phyloP scores from a whole-genome alignment of 306 rosid species.

The Rosa multiflora region DNA sequence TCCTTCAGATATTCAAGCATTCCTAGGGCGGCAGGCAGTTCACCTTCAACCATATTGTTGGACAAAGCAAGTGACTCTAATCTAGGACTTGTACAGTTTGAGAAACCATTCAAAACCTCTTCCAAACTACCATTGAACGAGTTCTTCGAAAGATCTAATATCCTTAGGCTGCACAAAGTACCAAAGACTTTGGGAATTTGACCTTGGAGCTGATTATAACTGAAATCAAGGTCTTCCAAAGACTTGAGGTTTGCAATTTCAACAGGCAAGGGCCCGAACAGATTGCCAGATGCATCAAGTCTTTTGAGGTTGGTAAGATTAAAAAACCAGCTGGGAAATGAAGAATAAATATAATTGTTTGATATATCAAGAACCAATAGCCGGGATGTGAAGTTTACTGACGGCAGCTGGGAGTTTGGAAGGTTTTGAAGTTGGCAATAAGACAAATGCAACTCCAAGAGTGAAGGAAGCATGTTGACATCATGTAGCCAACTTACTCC shows the following conservation, averaged over 20 bases:
- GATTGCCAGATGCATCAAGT: neutral
- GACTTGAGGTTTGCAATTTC: constrained; percentile 4
- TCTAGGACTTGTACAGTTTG: neutral
- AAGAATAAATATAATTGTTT: neutral
- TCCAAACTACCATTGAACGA: neutral
- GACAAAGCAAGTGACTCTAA: neutral
- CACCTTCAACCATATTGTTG: neutral
- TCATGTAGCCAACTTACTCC: constrained; percentile 16
- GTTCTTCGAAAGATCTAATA: neutral
- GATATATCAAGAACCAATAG: constrained; percentile 3
- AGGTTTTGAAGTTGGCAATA: neutral
- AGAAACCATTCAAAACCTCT: neutral
- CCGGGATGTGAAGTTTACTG: neutral
- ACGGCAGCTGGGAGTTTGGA: neutral
- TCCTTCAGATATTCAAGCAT: neutral
- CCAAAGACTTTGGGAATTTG: neutral
- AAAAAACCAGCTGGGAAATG: constrained; percentile 25
- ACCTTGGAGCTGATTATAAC: rapidly evolving
- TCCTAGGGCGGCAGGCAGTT: neutral
- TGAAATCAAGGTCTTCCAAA: neutral
- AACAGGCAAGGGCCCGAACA: neutral
- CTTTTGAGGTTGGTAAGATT: constrained; percentile 7
- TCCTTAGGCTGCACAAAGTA: neutral
- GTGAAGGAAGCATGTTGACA: constrained; percentile 14
- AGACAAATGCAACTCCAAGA: neutral